Percentiles rank a stretch among this genome's conserved stretches.
Evolutionary conservation across 345 rosid genomes (phyloP).

Genomic region (Ceriops tagal): DNA sequence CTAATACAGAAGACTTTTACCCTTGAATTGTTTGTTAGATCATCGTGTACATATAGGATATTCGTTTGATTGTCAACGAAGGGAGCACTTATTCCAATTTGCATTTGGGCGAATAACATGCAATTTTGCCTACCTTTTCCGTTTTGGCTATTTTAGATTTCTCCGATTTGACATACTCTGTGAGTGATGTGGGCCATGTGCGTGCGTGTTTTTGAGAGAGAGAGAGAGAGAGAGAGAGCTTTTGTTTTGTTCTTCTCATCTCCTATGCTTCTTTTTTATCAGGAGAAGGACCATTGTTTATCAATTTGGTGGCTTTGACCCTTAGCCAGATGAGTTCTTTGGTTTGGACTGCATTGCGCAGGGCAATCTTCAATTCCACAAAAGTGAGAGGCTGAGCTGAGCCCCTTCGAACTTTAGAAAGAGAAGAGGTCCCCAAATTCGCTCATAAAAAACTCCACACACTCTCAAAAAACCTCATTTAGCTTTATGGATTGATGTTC

Average conservation of each 20-base stretch:
- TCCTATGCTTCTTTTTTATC: slow-evolving; percentile 11
- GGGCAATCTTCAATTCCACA: slow-evolving; percentile 78
- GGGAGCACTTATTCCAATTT: slow-evolving; percentile 73
- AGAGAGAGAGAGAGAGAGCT: slow-evolving; percentile 9
- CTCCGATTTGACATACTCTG: slow-evolving; percentile 16
- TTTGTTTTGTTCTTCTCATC: slow-evolving; percentile 19
- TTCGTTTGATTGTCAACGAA: slow-evolving; percentile 66
- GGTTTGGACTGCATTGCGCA: slow-evolving; percentile 19
- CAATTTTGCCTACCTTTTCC: neutral
- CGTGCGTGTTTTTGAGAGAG: neutral
- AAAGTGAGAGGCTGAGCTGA: slow-evolving; percentile 53
- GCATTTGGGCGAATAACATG: slow-evolving; percentile 22
- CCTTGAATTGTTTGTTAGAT: too few species aligned
- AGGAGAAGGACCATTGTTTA: slow-evolving; percentile 20
- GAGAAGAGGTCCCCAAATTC: slow-evolving; percentile 45
- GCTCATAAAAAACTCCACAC: slow-evolving; percentile 2
- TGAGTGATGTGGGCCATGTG: slow-evolving; percentile 4
- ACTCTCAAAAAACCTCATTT: slow-evolving; percentile 22
- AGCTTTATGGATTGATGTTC: slow-evolving; percentile 42
- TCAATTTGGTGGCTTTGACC: slow-evolving; percentile 21
- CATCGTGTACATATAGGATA: slow-evolving; percentile 23
- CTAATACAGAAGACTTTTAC: too few species aligned
- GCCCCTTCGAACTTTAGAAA: slow-evolving; percentile 40
- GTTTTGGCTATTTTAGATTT: slow-evolving; percentile 7
- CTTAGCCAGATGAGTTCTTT: slow-evolving; percentile 3